Base-by-base conservation (phyloP, 306 rosid species). In the Lablab purpureus region DNA sequence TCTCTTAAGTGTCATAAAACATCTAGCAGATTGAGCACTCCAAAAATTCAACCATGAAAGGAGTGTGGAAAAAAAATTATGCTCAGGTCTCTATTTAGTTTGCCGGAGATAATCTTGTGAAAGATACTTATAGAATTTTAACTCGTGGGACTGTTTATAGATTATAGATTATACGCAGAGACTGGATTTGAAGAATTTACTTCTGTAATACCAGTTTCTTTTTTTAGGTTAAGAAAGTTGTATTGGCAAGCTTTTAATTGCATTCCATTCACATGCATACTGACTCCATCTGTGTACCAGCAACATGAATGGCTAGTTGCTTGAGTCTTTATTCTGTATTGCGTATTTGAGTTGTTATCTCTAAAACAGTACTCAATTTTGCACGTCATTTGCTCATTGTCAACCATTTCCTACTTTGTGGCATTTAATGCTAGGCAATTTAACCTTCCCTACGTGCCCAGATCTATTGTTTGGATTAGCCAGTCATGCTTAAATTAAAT, bases 251-350 rank as follows among this genome's bases (percentile, higher is more conserved):
- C 54, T 63, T 73, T 65, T 73, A 49, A 28, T 21, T 63, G 10
- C 59, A 30, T 47, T 14, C 7, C 51, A 37, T 54, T 32, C 76
- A 45, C 46, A 30, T 21, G 21, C 60, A 21, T 32, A 36, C 45
- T 2, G 23, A 25, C 58, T 40, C 25, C 54, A 9, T 72, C 67
- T 25, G 68, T n/a, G 13, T 66, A 9, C 63, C 58, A 37, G 40
- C 68, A 21, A 72, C 21, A 69, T 52, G 69, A 32, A 34, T 56
- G 50, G 28, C 14, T 22, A 15, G 41, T 78, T 79, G 63, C 70
- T 68, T 60, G 74, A 60, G 71, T 80, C n/a, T n/a, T n/a, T n/a
- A n/a, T n/a, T 69, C 23, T 41, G 68, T 45, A 50, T 58, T 76
- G 28, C 34, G 40, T 22, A 15, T 81, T 81, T 67, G 71, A 69